Evolutionary conservation across 805 yeast species (phyloP).

Genomic region (Debaryomyces prosopidis): DNA sequence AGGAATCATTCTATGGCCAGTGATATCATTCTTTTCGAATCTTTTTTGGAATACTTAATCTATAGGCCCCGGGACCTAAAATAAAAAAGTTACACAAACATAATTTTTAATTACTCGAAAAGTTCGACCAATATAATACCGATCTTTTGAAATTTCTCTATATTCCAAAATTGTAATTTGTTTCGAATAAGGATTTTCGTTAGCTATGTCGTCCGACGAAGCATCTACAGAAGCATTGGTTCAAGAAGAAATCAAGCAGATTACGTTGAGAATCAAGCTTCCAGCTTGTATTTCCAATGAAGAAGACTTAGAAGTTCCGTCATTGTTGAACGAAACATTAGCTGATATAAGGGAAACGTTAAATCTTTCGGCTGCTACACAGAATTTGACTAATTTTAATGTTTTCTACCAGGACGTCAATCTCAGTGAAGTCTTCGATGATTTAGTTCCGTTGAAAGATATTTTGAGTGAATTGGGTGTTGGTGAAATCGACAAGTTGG

Average conservation of each 20-base stretch:
- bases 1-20: too few species aligned
- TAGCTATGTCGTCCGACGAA: slow-evolving; percentile 7
- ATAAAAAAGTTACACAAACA: neutral
- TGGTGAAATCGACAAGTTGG: slow-evolving; percentile 15
- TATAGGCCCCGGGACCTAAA: neutral
- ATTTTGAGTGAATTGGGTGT: slow-evolving; percentile 18
- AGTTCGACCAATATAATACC: neutral
- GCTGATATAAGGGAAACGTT: slow-evolving; percentile 60
- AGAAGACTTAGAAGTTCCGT: slow-evolving; percentile 28
- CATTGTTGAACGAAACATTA: slow-evolving; percentile 46
- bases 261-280: slow-evolving; percentile 21
- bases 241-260: slow-evolving; percentile 15
- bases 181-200: neutral
- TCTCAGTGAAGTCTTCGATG: slow-evolving; percentile 28
- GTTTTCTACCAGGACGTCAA: slow-evolving; percentile 39
- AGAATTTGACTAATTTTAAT: slow-evolving; percentile 61
- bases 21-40: too few species aligned
- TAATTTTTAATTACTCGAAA: neutral
- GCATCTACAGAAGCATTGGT: slow-evolving; percentile 9
- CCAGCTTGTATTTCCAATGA: slow-evolving; percentile 14
- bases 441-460: slow-evolving; percentile 25
- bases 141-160: too few species aligned
- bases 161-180: too few species aligned
- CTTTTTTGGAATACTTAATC: neutral
- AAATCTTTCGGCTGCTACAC: slow-evolving; percentile 54